Conservation (phyloP, 352 stramenopile species). For the Phytophthora multivora region DNA sequence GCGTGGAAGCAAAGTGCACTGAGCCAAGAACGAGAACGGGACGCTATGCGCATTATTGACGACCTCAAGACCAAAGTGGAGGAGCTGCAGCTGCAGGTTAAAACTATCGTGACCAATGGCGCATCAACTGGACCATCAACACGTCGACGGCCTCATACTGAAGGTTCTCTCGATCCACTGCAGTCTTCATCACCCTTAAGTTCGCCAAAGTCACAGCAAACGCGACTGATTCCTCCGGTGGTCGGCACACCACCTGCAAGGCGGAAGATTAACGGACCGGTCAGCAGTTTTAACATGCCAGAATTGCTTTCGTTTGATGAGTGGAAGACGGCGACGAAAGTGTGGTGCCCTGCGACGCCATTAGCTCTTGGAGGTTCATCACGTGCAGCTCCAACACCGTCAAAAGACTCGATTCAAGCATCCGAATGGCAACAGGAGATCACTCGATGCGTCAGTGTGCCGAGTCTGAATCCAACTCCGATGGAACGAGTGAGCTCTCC, state of each 20-base stretch:
- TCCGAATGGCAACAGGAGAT: conserved; percentile 45
- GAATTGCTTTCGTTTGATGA: conserved; percentile 55
- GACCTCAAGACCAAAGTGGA: conserved; percentile 68
- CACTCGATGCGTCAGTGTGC: conserved; percentile 56
- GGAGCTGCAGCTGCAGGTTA: conserved; percentile 56
- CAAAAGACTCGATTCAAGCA: conserved; percentile 28
- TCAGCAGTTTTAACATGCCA: conserved; percentile 15
- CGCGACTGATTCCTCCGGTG: neutral
- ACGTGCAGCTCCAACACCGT: conserved; percentile 35
- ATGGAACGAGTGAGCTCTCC: conserved; percentile 56
- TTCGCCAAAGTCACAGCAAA: conserved; percentile 3
- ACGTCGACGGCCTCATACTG: conserved; percentile 11
- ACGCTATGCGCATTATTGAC: conserved; percentile 72
- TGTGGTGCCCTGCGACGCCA: conserved; percentile 43
- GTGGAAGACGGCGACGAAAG: conserved; percentile 58
- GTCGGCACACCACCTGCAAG: conserved; percentile 7
- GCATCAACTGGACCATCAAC: neutral
- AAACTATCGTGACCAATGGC: conserved; percentile 36
- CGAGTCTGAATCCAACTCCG: conserved; percentile 53
- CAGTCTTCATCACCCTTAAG: neutral
- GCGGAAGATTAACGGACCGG: conserved; percentile 5
- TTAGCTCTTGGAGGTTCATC: conserved; percentile 20
- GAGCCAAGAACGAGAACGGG: conserved; percentile 60
- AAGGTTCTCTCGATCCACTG: neutral
- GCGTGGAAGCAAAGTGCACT: conserved; percentile 64